Evolutionary conservation across 352 stramenopile genomes (phyloP).

Genomic region (Aphanomyces cochlioides): DNA sequence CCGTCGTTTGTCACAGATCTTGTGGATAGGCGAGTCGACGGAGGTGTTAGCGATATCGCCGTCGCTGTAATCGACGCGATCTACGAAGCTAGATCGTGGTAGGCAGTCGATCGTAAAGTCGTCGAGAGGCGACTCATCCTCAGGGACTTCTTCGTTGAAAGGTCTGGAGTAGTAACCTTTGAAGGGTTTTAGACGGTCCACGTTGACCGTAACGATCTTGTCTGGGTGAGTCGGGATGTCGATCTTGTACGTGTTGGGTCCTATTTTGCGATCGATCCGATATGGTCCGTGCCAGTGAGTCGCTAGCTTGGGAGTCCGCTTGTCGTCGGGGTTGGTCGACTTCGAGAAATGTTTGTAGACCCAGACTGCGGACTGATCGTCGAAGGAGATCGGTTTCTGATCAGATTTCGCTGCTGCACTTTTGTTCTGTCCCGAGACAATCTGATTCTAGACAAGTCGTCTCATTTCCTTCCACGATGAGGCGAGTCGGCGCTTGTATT

Average conservation of each 20-base stretch:
- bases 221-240: not conserved
- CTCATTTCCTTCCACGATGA: not conserved
- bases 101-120: slow-evolving; percentile 3
- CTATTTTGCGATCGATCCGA: not conserved
- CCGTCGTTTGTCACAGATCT: not conserved
- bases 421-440: not conserved
- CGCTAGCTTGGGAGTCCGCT: not conserved
- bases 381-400: slow-evolving; percentile 4
- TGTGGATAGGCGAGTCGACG: not conserved
- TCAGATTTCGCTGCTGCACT: not conserved
- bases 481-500: slow-evolving; percentile 10
- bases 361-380: not conserved
- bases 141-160: slow-evolving; percentile 2
- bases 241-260: slow-evolving; percentile 14
- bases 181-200: slow-evolving; percentile 8
- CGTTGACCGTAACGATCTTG: slow-evolving; percentile 13
- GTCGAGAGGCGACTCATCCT: not conserved
- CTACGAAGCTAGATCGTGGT: not conserved
- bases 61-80: not conserved
- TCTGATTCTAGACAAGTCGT: not conserved
- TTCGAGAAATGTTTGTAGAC: not conserved
- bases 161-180: slow-evolving; percentile 4
- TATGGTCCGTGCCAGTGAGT: not conserved
- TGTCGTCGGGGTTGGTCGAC: not conserved
- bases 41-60: not conserved